Base-by-base conservation (phyloP, 108 stramenopile genomes). In the Skeletonema grethae region DNA sequence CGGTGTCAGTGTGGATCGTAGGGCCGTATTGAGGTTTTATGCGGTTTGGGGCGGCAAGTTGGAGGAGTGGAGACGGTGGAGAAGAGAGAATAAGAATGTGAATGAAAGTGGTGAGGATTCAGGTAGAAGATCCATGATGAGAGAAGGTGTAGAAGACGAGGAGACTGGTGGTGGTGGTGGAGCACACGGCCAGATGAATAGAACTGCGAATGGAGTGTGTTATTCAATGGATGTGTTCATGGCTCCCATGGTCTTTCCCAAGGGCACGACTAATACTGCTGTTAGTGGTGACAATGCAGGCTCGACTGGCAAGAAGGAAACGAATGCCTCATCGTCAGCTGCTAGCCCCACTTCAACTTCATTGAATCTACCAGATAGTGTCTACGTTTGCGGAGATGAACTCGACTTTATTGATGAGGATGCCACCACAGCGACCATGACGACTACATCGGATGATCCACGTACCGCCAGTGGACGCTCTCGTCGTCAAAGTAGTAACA, bases 1-100 rank as follows among this genome's bases (percentile, higher is more conserved):
- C 70, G 94, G 91, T 12, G 80, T 75, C 28, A 57, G 76, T 30
- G 62, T 50, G 9, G 76, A 76, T 56, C n/a, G 10, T 7, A 45
- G 25, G 0, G 35, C 36, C 8, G 66, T 79, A 2, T 30, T 43
- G 11, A 67, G 56, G 5, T 73, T 68, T 30, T 69, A 48, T 20
- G 32, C 41, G 9, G 77, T 61, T 34, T 78, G 48, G 22, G 70
- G 65, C 3, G 29, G 43, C 0, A 66, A 75, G 50, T 57, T 80
- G 61, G 61, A 64, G 15, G 50, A 30, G 41, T 80, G 79, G 79
- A 60, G 43, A 60, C 5, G 28, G 5, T 60, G 39, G 57, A 61
- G 57, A 15, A 48, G 5, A 15, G 38, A 12, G 10, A 6, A 12
- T 2, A 12, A 12, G 6, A 39, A 10, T 12, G 38, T 2, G 7